Conservation (phyloP, 2,329 filamentous ascomycete species). For the Venturia carpophila region DNA sequence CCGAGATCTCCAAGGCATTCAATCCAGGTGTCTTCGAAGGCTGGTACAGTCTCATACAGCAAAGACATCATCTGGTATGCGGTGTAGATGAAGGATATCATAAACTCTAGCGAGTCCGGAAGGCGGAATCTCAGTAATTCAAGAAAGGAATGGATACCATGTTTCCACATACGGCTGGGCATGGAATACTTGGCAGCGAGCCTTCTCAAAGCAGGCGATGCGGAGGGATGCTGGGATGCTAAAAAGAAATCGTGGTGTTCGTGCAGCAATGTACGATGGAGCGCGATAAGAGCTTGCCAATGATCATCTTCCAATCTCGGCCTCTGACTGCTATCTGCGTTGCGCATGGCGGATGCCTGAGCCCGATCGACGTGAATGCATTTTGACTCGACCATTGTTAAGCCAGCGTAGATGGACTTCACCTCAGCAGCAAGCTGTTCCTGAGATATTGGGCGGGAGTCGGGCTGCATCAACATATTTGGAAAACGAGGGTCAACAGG, state of each 20-base stretch:
- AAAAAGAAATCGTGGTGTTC: constrained; percentile 68
- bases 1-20: constrained; percentile 85
- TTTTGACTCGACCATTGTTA: constrained; percentile 81
- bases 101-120: constrained; percentile 73
- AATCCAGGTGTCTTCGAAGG: constrained; percentile 84
- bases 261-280: constrained; percentile 73
- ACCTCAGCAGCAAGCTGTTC: constrained; percentile 75
- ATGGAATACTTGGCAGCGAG: constrained; percentile 79
- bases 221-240: constrained; percentile 67
- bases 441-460: constrained; percentile 63
- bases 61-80: constrained; percentile 87
- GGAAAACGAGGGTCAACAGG: constrained; percentile 23
- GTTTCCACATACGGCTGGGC: constrained; percentile 90
- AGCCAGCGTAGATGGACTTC: constrained; percentile 71
- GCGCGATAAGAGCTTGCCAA: constrained; percentile 74
- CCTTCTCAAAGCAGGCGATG: constrained; percentile 56
- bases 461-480: constrained; percentile 47
- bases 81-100: constrained; percentile 83
- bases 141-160: constrained; percentile 81
- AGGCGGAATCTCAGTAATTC: constrained; percentile 60
- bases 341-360: constrained; percentile 48
- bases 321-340: constrained; percentile 35
- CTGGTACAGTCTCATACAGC: constrained; percentile 74
- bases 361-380: constrained; percentile 74
- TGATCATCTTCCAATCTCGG: constrained; percentile 53